Evolutionary conservation across 2,329 filamentous ascomycete genomes (phyloP), one percentile per base, ranked within the genome.

Genomic region (Didymella lethalis): DNA sequence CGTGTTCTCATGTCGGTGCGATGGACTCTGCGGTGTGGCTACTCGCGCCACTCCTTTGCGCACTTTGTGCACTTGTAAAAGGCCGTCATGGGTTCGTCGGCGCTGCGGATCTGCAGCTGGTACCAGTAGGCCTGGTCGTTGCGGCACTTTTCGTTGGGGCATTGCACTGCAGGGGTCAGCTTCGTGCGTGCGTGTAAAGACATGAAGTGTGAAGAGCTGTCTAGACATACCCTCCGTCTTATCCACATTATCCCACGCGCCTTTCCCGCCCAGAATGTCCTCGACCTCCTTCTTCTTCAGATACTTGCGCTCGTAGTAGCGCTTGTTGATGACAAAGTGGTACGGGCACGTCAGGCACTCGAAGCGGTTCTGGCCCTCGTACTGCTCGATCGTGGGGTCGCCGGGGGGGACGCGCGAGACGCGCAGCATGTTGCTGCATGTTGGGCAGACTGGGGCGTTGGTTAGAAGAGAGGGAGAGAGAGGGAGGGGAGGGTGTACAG

Each of bases 41-140:
- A 62, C 36, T 62, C 59, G 46, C 59, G 54, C 59, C 59, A 62
- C 48, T 62, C 59, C 47, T 62, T 62, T 16, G 54, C 59, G 36
- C 59, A 62, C 20, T 58, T 58, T 44, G 59, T 62, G 41, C 59
- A 62, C 54, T 93, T 95, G 80, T 90, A 96, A 79, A 98, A 98
- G 61, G 88, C 94, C 66, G 95, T 99, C 91, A 97, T 97, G 61
- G 95, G 95, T 84, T 99, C 95, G 80, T 99, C 95, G 51, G 95
- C 95, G 83, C 92, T 96, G 69, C 95, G 88, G 80, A 98, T 98
- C 84, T 99, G 95, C 69, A 98, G 88, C 83, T 97, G 92, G 82
- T 93, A 96, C 82, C 94, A 98, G 64, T 93, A 96, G 3, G 95
- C 95, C 81, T 92, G 88, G 61, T 87, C 85, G 63, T 92, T 92